Evolutionary conservation across 495 filamentous ascomycete genomes (phyloP), one percentile per base, ranked within the genome.

Genomic region (Aspergillus ellipticus): DNA sequence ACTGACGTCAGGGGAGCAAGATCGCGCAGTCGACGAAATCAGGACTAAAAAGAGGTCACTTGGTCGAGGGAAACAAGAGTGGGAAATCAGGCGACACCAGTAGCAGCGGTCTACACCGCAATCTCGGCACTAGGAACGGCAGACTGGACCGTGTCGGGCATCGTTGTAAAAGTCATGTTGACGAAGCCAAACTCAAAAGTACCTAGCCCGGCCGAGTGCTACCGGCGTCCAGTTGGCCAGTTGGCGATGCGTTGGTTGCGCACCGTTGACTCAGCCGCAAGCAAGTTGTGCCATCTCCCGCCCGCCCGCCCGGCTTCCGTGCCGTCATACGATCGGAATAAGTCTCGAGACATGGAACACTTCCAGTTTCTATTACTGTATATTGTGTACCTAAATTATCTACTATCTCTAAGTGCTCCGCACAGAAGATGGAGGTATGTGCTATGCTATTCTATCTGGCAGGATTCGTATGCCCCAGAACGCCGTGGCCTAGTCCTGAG

Each of bases 1-100:
- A 62, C 58, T 71, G 68, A 71, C 66, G 68, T 71, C 68, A 71
- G 59, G 55, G 42, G 46, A n/a, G 39, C 56, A 31, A 26, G 42
- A n/a, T 53, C 26, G 41, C 19, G 48, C 35, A 29, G 42, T 60
- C 45, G 51, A 53, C 56, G 6, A 28, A 37, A 54, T 57, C 59
- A 54, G 39, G 50, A 49, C n/a, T 24, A 46, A 21, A 37, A 43
- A 24, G 50, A 28, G 50, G 35, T 31, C 11, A 15, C 10, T 42
- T 45, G 35, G 42, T 28, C 31, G 26, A 19, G 9, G 15, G 17
- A 20, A 15, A 39, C 33, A 42, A 41, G 20, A 26, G 8, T 16
- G 16, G 3, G 4, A 21, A 35, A 1, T 24, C 20, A 52, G 50
- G 21, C 28, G 13, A 42, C 26, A 24, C 6, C 13, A 37, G 39